Percentiles rank a stretch among this genome's conserved stretches.
Conservation (phyloP, 1,284 basidiomycete genomes). For the Papiliotrema fonsecae region DNA sequence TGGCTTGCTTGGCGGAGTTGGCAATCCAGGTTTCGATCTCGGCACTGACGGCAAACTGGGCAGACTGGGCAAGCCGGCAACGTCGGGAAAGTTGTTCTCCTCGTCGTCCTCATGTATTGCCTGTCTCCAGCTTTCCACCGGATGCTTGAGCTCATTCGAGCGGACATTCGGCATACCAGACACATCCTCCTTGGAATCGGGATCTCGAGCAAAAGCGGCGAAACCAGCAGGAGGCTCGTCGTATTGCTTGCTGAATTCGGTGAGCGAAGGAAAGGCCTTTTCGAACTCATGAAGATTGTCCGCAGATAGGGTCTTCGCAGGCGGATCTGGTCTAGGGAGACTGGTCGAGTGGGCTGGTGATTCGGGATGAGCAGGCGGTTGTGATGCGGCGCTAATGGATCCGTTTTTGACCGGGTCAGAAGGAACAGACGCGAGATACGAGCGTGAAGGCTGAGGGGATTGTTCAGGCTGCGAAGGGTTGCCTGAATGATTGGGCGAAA, state of each 20-base stretch:
- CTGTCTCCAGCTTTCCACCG: not conserved
- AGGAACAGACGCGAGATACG: too few species aligned
- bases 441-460: not conserved
- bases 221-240: constrained; percentile 6
- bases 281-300: constrained; percentile 34
- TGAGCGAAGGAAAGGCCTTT: constrained; percentile 41
- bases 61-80: constrained; percentile 20
- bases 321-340: constrained; percentile 3
- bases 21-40: constrained; percentile 10
- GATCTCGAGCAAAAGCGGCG: constrained; percentile 1
- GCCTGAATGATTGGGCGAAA: not conserved
- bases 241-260: constrained; percentile 43
- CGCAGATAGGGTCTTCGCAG: constrained; percentile 5
- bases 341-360: not conserved
- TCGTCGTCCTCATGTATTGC: constrained; percentile 11
- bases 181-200: not conserved
- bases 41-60: constrained; percentile 28
- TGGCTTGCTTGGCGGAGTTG: constrained; percentile 1
- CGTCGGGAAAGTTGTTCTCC: constrained; percentile 10
- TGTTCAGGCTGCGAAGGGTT: not conserved
- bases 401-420: too few species aligned
- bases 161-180: constrained; percentile 14
- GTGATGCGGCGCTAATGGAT: not conserved
- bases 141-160: not conserved
- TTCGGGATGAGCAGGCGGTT: not conserved